Conservation (phyloP, 2,329 filamentous ascomycete genomes). For the Periconia digitata region DNA sequence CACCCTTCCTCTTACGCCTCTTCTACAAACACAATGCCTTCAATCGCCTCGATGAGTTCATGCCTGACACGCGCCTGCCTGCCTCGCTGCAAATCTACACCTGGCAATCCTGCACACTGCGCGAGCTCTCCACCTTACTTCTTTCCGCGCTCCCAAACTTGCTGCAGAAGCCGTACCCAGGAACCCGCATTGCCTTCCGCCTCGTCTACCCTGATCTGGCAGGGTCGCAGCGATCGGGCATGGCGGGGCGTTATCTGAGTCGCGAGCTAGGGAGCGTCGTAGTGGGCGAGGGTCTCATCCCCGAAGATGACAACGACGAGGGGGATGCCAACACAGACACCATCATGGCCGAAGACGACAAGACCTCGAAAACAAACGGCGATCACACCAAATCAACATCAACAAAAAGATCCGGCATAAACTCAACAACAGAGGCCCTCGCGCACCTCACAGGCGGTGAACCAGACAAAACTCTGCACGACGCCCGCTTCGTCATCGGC, state of each 20-base stretch:
- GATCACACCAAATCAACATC: background rate
- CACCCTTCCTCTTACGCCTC: slow-evolving; percentile 82
- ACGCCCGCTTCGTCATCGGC: slow-evolving; percentile 81
- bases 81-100: slow-evolving; percentile 80
- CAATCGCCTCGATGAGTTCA: slow-evolving; percentile 74
- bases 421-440: slow-evolving; percentile 30
- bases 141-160: slow-evolving; percentile 67
- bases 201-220: slow-evolving; percentile 79
- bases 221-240: slow-evolving; percentile 44
- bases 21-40: slow-evolving; percentile 78
- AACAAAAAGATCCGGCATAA: background rate
- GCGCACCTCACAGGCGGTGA: slow-evolving; percentile 57
- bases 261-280: slow-evolving; percentile 85
- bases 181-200: slow-evolving; percentile 84
- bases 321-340: slow-evolving; percentile 2
- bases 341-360: background rate
- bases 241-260: slow-evolving; percentile 66
- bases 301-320: background rate
- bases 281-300: slow-evolving; percentile 53
- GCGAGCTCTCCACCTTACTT: slow-evolving; percentile 78
- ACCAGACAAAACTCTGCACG: slow-evolving; percentile 71
- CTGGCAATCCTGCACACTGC: slow-evolving; percentile 78
- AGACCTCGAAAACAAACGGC: too few species aligned
- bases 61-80: slow-evolving; percentile 54
- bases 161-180: slow-evolving; percentile 73